phyloP scores from a whole-genome alignment of 2,329 filamentous ascomycete species.

The Colletotrichum liriopes region DNA sequence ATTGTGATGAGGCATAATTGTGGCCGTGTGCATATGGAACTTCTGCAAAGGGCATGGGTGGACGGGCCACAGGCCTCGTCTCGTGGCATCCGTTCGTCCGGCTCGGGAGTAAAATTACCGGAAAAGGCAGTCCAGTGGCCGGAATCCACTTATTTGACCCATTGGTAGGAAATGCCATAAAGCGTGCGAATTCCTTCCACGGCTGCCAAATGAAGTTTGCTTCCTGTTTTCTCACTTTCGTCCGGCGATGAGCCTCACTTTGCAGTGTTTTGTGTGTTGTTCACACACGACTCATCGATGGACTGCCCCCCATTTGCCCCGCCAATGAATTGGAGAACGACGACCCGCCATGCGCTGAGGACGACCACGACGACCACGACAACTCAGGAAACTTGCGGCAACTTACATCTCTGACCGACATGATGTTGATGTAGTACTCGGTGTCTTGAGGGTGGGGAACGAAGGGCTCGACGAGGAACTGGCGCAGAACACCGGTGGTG shows the following conservation, averaged over 20 bases:
- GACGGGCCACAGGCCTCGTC: constrained; percentile 45
- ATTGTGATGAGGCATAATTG: not conserved
- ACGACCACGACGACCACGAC: constrained; percentile 33
- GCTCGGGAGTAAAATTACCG: constrained; percentile 49
- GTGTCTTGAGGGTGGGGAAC: constrained; percentile 95
- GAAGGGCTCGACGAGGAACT: constrained; percentile 98
- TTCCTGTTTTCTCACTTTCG: constrained; percentile 14
- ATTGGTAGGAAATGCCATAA: constrained; percentile 40
- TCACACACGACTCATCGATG: constrained; percentile 31
- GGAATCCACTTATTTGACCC: constrained; percentile 44
- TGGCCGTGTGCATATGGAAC: constrained; percentile 22
- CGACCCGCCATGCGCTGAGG: constrained; percentile 20
- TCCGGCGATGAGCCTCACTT: constrained; percentile 21
- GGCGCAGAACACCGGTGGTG: constrained; percentile 87
- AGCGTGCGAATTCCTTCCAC: constrained; percentile 37
- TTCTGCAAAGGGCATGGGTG: constrained; percentile 33
- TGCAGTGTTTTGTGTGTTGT: constrained; percentile 27
- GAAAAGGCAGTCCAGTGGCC: constrained; percentile 40
- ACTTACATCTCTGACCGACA: constrained; percentile 99
- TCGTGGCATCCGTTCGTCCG: constrained; percentile 59
- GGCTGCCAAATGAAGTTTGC: constrained; percentile 34
- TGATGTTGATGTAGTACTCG: constrained; percentile 99
- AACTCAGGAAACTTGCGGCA: constrained; percentile 44
- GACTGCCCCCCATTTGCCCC: constrained; percentile 29
- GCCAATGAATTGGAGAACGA: constrained; percentile 21